These are phyloP conservation scores for Leptomonas pyrrhocoris DNA, from an alignment of 208 protist species.

Conservation along the genomic window DNA sequence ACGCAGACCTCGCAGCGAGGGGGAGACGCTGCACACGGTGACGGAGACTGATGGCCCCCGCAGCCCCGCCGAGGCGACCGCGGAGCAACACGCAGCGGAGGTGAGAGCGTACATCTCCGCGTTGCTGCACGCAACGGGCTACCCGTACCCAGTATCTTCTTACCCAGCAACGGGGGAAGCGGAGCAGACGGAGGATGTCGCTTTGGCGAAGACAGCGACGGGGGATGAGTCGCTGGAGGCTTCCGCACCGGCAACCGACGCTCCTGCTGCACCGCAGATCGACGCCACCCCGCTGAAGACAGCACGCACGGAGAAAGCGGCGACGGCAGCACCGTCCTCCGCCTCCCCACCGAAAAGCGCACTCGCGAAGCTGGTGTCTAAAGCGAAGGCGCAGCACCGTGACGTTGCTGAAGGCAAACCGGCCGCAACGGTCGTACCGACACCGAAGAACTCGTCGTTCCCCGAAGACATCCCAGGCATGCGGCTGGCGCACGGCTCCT, in stretches of 20 bases:
- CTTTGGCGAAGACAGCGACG: not conserved
- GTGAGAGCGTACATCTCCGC: constrained; percentile 26
- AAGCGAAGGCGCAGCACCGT: constrained; percentile 50
- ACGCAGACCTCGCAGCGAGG: constrained; percentile 21
- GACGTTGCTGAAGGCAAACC: constrained; percentile 1
- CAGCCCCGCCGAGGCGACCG: constrained; percentile 7
- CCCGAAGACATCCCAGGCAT: constrained; percentile 6
- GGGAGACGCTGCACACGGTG: not conserved
- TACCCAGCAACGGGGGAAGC: not conserved
- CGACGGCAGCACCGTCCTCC: not conserved
- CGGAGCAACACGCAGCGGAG: constrained; percentile 26
- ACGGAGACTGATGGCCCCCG: not conserved
- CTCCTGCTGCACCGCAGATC: not conserved
- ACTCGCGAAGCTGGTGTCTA: constrained; percentile 52
- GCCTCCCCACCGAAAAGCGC: constrained; percentile 37
- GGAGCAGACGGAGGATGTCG: not conserved
- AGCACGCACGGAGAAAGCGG: constrained; percentile 10
- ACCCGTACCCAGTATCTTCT: constrained; percentile 13
- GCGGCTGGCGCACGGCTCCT: constrained; percentile 3
- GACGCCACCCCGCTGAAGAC: constrained; percentile 3
- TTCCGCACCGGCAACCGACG: not conserved
- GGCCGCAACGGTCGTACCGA: constrained; percentile 4
- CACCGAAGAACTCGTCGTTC: constrained; percentile 9
- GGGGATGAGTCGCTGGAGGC: not conserved
- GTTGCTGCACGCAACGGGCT: constrained; percentile 35